Evolutionary conservation across 192 early-diverging fungal species (phyloP).

Genomic region (Coemansia sp.): DNA sequence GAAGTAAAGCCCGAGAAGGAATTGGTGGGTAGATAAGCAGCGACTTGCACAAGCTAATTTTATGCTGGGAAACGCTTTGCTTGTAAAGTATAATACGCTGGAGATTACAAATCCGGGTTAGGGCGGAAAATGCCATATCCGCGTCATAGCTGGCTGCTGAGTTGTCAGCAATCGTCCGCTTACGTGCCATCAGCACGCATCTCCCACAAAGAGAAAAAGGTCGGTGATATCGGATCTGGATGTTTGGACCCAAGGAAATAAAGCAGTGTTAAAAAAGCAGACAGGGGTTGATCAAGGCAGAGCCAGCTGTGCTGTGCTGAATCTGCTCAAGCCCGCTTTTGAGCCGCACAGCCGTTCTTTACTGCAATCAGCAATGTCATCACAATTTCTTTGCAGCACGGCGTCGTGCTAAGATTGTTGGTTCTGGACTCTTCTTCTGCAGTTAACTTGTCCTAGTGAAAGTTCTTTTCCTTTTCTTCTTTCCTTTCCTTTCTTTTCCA

Average conservation of each 20-base stretch:
- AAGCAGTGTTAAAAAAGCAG: no score
- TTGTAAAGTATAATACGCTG: not conserved
- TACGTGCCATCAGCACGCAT: not conserved
- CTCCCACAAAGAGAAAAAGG: no score
- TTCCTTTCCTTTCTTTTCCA: constrained; percentile 2
- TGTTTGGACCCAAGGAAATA: no score
- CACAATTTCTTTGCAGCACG: not conserved
- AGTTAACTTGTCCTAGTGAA: no score
- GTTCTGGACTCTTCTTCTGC: not conserved
- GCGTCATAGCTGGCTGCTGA: not conserved
- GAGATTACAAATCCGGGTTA: not conserved
- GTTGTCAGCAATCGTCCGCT: not conserved
- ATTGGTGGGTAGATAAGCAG: not conserved
- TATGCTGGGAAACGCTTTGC: no score
- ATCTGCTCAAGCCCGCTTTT: no score
- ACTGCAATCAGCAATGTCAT: no score
- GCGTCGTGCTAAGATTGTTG: not conserved
- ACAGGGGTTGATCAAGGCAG: no score
- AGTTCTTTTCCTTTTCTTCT: not conserved
- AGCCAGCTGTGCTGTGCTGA: no score
- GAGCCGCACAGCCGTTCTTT: no score
- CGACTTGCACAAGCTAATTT: not conserved
- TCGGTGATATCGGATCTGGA: no score
- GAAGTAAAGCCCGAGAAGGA: no score
- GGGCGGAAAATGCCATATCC: not conserved